Evolutionary conservation across 2,329 filamentous ascomycete genomes (phyloP), one percentile per base, ranked within the genome.

Genomic region (Paraconiothyrium sp.): DNA sequence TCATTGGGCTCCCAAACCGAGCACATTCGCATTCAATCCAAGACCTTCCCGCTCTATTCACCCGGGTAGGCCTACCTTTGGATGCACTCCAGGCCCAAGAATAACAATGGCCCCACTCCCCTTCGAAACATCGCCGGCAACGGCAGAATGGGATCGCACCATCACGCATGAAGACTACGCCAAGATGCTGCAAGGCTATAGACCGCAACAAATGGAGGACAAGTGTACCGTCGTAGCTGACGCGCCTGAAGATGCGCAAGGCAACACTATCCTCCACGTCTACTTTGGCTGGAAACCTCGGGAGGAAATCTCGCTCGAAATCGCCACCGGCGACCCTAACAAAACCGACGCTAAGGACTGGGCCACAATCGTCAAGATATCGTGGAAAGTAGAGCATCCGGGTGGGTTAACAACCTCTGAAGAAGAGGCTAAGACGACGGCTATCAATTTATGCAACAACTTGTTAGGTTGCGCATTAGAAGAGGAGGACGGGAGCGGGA

Each of bases 331-430:
- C 49, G 61, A 66, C 44, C 57, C 59, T 10, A 52, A 56, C 49
- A 57, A 61, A 34, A 60, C 51, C 20, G 64, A 64, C 34, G 54
- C 34, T 30, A 59, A 60, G 59, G 61, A 66, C 24, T 66, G 61
- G 63, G 63, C 54, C 51, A 66, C 56, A 32, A 62, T 66, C 49
- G 49, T 54, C n/a, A 61, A 57, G 37, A 64, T 64, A 60, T 61
- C 57, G 51, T 66, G 64, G 64, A 60, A 55, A 39, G 48, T 13
- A 47, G 57, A 60, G 59, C 20, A 39, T 13, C 20, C 34, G 20
- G 57, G 57, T 52, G 24, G 14, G 27, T 16, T 39, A 54, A 14
- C 35, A 13, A 44, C 60, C 10, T 50, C 56, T 24, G 64, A 66
- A 57, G 34, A 60, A 44, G 61, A 66, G 54, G 64, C 61, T n/a